These are phyloP conservation scores for Botrytis pseudocinerea DNA, from an alignment of 2,329 filamentous ascomycete species.

Conservation along the genomic window DNA sequence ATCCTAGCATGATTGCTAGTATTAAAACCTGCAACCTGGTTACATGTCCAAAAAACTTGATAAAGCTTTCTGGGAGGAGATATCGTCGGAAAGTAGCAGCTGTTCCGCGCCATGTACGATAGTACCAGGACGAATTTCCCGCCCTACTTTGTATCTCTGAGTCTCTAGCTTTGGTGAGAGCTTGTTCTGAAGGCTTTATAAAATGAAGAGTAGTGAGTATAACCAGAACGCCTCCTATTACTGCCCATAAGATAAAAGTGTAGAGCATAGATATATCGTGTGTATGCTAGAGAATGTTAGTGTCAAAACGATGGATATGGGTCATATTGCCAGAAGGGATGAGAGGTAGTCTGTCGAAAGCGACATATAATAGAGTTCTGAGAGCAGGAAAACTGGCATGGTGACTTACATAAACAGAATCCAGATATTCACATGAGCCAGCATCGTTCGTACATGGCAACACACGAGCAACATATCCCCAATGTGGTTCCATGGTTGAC, in stretches of 20 bases:
- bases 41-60: conserved; percentile 63
- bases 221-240: conserved; percentile 50
- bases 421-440: conserved; percentile 59
- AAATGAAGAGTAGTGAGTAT: conserved; percentile 44
- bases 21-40: conserved; percentile 68
- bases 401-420: conserved; percentile 49
- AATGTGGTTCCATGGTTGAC: conserved; percentile 39
- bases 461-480: conserved; percentile 56
- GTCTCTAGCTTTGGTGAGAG: conserved; percentile 34
- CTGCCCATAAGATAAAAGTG: conserved; percentile 57
- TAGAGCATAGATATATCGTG: conserved; percentile 58
- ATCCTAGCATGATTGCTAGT: conserved; percentile 57
- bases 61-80: conserved; percentile 61
- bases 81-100: conserved; percentile 40
- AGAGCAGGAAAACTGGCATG: neutral
- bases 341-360: neutral
- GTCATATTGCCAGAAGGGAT: neutral
- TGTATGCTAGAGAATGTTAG: conserved; percentile 37
- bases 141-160: conserved; percentile 1
- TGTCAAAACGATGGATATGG: neutral
- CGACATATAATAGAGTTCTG: no score
- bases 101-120: conserved; percentile 31
- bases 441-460: conserved; percentile 57
- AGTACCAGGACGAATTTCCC: conserved; percentile 29
- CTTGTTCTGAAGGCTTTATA: conserved; percentile 31